A percentile compares a stretch with the other conserved stretches of the same genome.
Evolutionary conservation across 2,329 filamentous ascomycete species (phyloP).

Genomic region (Alternaria tenuissima): DNA sequence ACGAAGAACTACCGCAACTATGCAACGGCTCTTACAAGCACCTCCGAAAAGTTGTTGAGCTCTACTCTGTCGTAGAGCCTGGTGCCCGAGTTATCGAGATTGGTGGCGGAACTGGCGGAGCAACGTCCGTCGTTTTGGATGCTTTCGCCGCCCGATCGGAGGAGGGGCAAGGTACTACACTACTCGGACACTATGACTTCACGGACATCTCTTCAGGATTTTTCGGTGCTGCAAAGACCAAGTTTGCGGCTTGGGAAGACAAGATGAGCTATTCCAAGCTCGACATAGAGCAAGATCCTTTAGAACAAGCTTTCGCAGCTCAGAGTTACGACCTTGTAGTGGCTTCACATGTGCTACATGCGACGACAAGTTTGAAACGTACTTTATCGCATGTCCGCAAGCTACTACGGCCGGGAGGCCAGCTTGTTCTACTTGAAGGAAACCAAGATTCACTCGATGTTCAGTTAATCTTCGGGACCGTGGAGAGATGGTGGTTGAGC

Average conservation of each 20-base stretch:
- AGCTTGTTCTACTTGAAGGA: not conserved
- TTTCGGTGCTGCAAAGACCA: slow-evolving; percentile 3
- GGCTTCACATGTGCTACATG: slow-evolving; percentile 4
- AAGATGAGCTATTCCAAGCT: slow-evolving; percentile 1
- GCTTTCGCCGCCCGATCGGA: not conserved
- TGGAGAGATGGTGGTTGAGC: slow-evolving; percentile 1
- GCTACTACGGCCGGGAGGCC: not conserved
- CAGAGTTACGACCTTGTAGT: slow-evolving; percentile 7
- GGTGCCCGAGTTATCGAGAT: slow-evolving; percentile 7
- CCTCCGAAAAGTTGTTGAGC: not conserved
- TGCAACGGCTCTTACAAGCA: slow-evolving; percentile 8
- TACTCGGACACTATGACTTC: slow-evolving; percentile 4
- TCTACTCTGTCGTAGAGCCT: slow-evolving; percentile 2
- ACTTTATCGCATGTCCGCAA: slow-evolving; percentile 3
- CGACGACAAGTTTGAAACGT: not conserved
- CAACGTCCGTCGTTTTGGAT: not conserved
- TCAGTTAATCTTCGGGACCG: not conserved
- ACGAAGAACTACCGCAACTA: slow-evolving; percentile 1
- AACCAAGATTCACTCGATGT: slow-evolving; percentile 1
- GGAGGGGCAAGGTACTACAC: not conserved
- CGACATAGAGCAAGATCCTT: slow-evolving; percentile 5
- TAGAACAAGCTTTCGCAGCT: not conserved
- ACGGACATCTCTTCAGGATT: slow-evolving; percentile 4
- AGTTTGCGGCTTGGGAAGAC: not conserved
- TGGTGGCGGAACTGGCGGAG: slow-evolving; percentile 7